Conservation (phyloP, 2,329 filamentous ascomycete species). For the Hymenoscyphus repandus region DNA sequence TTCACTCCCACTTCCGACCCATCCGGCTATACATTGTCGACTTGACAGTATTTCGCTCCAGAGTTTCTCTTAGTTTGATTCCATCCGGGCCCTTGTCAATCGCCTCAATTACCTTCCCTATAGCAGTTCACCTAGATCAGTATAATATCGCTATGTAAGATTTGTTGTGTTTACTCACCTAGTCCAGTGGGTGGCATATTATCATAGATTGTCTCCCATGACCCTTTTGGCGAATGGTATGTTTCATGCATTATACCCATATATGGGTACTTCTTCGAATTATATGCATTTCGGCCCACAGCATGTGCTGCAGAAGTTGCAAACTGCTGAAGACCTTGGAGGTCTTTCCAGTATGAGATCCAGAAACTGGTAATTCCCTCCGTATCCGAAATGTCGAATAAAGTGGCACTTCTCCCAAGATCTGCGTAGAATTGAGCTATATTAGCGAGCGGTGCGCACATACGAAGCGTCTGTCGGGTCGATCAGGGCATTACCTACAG, state of each 20-base stretch:
- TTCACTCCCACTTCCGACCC: not conserved
- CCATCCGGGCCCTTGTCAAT: not conserved
- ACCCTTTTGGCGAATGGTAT: conserved; percentile 2
- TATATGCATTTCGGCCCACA: not conserved
- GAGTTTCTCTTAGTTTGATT: not conserved
- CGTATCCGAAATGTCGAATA: conserved; percentile 3
- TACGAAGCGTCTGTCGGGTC: not conserved
- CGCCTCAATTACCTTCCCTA: not conserved
- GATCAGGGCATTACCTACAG: not conserved
- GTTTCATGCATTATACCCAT: conserved; percentile 3
- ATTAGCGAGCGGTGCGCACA: not conserved
- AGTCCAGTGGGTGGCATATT: conserved; percentile 1
- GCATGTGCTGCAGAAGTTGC: not conserved
- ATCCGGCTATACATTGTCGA: not conserved
- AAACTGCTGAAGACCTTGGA: conserved; percentile 2
- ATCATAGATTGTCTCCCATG: conserved; percentile 1
- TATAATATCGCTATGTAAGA: not conserved
- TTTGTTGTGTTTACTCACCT: not conserved
- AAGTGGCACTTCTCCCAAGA: conserved; percentile 1
- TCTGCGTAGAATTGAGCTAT: not conserved
- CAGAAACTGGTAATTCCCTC: conserved; percentile 2
- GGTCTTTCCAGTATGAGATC: conserved; percentile 6
- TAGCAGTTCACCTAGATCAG: not conserved
- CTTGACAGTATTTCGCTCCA: not conserved
- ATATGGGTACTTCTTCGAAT: conserved; percentile 1